These are phyloP conservation scores for Trichoderma semiorbis DNA, from an alignment of 2,329 filamentous ascomycete genomes.

Conservation along the genomic window DNA sequence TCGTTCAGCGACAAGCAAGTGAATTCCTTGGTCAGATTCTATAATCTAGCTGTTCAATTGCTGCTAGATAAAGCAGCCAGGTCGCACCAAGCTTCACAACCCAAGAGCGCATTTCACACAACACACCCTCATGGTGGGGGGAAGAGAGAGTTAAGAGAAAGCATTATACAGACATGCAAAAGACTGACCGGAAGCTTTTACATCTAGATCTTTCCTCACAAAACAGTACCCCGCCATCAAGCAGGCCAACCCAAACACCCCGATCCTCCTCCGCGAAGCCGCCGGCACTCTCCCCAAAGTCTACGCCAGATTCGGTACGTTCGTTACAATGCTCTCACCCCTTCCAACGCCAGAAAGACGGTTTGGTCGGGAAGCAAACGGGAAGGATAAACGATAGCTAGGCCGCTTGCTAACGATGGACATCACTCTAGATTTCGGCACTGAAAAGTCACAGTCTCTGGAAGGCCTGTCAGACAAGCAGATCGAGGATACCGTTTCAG, in stretches of 20 bases:
- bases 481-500: conserved; percentile 56
- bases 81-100: neutral
- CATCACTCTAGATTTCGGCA: conserved; percentile 46
- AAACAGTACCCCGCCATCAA: conserved; percentile 98
- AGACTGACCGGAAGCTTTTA: conserved; percentile 20
- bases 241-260: conserved; percentile 92
- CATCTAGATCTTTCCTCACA: conserved; percentile 77
- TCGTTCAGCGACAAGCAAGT: neutral
- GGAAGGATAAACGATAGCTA: neutral
- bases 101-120: neutral
- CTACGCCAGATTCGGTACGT: conserved; percentile 84
- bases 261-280: conserved; percentile 93
- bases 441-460: conserved; percentile 55
- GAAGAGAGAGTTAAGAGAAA: neutral
- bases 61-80: neutral
- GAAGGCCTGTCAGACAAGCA: conserved; percentile 59
- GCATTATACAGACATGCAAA: neutral
- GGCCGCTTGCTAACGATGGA: neutral
- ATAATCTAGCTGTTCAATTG: neutral
- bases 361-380: neutral
- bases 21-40: neutral
- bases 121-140: neutral
- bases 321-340: neutral
- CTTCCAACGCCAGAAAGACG: neutral
- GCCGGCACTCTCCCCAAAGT: conserved; percentile 78